A percentile compares a stretch with the other conserved stretches of the same genome.
Conservation (phyloP, 2,329 filamentous ascomycete genomes). For the Albophoma yamanashiensis region DNA sequence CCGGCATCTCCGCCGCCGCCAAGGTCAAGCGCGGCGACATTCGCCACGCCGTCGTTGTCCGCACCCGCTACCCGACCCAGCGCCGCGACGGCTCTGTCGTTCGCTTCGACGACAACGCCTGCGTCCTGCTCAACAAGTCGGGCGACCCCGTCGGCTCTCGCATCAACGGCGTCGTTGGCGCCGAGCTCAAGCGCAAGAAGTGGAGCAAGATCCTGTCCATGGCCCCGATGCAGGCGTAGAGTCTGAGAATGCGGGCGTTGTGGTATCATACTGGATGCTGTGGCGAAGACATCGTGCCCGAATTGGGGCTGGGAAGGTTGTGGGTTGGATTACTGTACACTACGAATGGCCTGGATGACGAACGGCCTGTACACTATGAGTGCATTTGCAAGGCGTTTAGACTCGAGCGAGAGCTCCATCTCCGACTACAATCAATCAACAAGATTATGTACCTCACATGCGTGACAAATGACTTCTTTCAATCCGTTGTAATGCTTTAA, state of each 20-base stretch:
- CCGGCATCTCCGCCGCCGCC: conserved; percentile 63
- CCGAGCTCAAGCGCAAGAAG: conserved; percentile 80
- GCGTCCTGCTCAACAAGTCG: conserved; percentile 91
- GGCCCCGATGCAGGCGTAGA: conserved; percentile 59
- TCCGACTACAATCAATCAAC: conserved; percentile 2
- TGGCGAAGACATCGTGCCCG: too few relatives aligned
- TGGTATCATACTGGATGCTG: background rate
- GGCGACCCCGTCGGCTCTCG: conserved; percentile 91
- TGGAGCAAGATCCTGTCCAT: conserved; percentile 98
- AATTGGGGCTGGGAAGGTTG: background rate
- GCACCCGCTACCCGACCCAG: conserved; percentile 79
- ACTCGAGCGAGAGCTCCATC: conserved; percentile 9
- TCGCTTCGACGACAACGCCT: conserved; percentile 95
- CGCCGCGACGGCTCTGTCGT: conserved; percentile 82
- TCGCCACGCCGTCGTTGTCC: conserved; percentile 88
- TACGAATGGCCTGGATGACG: background rate
- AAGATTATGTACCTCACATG: background rate
- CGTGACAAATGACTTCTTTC: background rate
- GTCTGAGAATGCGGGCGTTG: background rate
- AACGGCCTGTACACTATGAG: background rate
- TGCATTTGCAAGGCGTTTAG: conserved; percentile 23
- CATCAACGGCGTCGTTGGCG: conserved; percentile 83
- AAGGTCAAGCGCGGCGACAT: conserved; percentile 97
- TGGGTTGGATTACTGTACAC: background rate
- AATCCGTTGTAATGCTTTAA: background rate